Percentiles rank a stretch among this genome's conserved stretches.
Evolutionary conservation across 768 basidiomycete species (phyloP).

Genomic region (Fomitopsis serialis): DNA sequence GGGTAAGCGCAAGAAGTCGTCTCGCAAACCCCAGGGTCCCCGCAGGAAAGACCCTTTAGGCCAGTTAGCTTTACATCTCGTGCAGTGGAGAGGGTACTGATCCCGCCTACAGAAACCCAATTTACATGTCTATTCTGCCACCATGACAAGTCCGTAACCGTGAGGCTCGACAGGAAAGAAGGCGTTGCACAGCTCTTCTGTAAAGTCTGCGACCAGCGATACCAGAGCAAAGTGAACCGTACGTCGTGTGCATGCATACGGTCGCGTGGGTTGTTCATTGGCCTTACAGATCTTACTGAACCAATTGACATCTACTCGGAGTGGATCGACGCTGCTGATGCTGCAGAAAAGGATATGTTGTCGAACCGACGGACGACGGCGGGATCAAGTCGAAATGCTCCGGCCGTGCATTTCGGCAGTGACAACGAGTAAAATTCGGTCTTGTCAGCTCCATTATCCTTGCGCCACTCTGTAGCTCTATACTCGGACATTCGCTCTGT

Average conservation of each 20-base stretch:
- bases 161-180: constrained; percentile 82
- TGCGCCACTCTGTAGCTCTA: constrained; percentile 4
- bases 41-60: constrained; percentile 71
- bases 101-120: constrained; percentile 51
- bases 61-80: constrained; percentile 20
- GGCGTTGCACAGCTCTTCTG: constrained; percentile 77
- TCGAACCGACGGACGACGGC: constrained; percentile 45
- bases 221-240: constrained; percentile 87
- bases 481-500: neutral
- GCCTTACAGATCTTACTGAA: constrained; percentile 68
- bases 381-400: constrained; percentile 45
- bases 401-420: constrained; percentile 34
- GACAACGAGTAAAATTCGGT: constrained; percentile 41
- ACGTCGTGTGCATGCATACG: constrained; percentile 21
- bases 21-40: constrained; percentile 69
- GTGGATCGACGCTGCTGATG: constrained; percentile 88
- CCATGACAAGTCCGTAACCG: constrained; percentile 85
- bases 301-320: constrained; percentile 88
- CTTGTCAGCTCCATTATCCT: neutral
- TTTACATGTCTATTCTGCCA: constrained; percentile 89
- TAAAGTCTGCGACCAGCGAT: constrained; percentile 82
- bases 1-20: constrained; percentile 91
- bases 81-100: constrained; percentile 1
- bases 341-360: constrained; percentile 63
- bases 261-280: neutral